Conservation (phyloP, 2,329 filamentous ascomycete species). For the Apiospora malaysiana region DNA sequence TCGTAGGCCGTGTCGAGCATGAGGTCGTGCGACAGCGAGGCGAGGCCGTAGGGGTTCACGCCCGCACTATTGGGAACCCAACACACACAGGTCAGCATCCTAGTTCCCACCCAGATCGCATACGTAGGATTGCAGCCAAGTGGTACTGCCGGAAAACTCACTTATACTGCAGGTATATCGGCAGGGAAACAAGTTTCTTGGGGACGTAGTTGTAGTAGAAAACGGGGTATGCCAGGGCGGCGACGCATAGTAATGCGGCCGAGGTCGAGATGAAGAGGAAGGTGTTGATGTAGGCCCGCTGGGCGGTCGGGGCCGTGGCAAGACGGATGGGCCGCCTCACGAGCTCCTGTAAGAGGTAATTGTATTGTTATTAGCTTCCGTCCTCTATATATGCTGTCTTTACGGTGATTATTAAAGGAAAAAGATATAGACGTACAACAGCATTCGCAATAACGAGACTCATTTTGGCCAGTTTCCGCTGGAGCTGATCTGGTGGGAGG, state of each 20-base stretch:
- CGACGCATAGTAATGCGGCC: constrained; percentile 52
- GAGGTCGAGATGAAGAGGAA: constrained; percentile 51
- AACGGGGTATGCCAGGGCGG: constrained; percentile 54
- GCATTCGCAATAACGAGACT: neutral
- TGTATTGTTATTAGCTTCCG: neutral
- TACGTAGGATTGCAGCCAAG: neutral
- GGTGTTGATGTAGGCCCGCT: constrained; percentile 54
- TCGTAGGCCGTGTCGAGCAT: constrained; percentile 83
- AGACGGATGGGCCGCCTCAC: constrained; percentile 40
- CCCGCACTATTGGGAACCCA: constrained; percentile 45
- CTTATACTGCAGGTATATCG: constrained; percentile 66
- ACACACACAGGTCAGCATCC: constrained; percentile 6
- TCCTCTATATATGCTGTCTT: neutral
- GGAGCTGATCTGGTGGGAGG: neutral
- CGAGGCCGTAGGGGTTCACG: constrained; percentile 58
- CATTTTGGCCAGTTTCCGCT: neutral
- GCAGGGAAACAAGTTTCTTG: constrained; percentile 56
- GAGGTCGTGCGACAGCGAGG: constrained; percentile 57
- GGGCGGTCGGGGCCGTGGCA: constrained; percentile 57
- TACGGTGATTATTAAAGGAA: constrained; percentile 12
- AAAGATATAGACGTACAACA: neutral
- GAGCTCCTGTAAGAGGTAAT: constrained; percentile 31
- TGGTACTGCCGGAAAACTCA: constrained; percentile 38
- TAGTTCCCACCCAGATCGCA: neutral
- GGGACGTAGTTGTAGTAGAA: constrained; percentile 65